Percentiles rank a stretch among this genome's conserved stretches.
These are phyloP conservation scores for Leccinum subrobustum DNA, from an alignment of 1,284 basidiomycete species.

Conservation along the genomic window DNA sequence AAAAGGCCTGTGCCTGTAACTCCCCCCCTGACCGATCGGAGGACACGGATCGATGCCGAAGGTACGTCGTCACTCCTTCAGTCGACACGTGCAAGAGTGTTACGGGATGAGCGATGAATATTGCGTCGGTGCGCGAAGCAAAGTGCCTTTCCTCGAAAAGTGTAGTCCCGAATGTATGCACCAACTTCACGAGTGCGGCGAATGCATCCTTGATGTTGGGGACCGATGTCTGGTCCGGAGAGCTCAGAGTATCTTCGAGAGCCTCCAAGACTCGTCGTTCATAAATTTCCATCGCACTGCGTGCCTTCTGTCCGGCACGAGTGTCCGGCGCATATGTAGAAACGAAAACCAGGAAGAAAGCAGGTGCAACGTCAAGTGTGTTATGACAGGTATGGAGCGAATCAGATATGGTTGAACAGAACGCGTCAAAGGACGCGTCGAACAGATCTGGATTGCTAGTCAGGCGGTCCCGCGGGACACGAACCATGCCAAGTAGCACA, in stretches of 20 bases:
- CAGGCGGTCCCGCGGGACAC: conserved; percentile 30
- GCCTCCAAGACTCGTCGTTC: conserved; percentile 28
- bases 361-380: conserved; percentile 39
- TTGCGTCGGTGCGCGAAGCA: conserved; percentile 43
- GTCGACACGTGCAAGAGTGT: conserved; percentile 43
- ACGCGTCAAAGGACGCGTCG: conserved; percentile 44
- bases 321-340: conserved; percentile 31
- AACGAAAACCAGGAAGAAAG: conserved; percentile 43
- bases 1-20: conserved; percentile 18
- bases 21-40: conserved; percentile 9
- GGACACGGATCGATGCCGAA: conserved; percentile 19
- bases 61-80: conserved; percentile 37
- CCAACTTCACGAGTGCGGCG: conserved; percentile 19
- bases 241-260: conserved; percentile 27
- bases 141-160: conserved; percentile 43
- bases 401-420: conserved; percentile 26
- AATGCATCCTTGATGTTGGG: conserved; percentile 8
- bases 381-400: conserved; percentile 1
- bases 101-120: conserved; percentile 40
- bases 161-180: conserved; percentile 29
- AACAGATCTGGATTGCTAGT: conserved; percentile 42
- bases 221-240: conserved; percentile 4
- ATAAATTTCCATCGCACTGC: conserved; percentile 28
- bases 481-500: conserved; percentile 2
- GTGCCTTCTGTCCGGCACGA: conserved; percentile 29